Conservation (phyloP, 2,329 filamentous ascomycete species). For the Phyllosticta citriasiana region DNA sequence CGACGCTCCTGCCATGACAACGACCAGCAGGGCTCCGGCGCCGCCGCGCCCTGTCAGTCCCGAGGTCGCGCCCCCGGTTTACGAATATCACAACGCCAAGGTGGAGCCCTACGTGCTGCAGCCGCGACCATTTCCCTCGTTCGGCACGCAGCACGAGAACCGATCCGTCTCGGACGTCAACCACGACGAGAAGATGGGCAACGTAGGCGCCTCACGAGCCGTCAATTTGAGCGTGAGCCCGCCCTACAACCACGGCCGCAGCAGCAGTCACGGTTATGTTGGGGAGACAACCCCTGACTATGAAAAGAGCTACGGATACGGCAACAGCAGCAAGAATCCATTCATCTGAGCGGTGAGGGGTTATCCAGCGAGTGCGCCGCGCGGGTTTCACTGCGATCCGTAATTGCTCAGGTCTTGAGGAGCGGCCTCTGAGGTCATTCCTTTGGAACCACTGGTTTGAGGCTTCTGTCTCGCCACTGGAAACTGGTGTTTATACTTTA, state of each 20-base stretch:
- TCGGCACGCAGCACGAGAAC: conserved; percentile 24
- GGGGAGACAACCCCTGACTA: conserved; percentile 32
- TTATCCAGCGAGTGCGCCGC: conserved; percentile 24
- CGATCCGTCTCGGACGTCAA: neutral
- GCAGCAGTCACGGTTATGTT: conserved; percentile 36
- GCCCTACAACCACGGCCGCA: conserved; percentile 31
- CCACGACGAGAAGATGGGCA: conserved; percentile 31
- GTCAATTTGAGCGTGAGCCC: conserved; percentile 33
- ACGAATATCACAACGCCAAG: conserved; percentile 33
- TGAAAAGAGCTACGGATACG: conserved; percentile 16
- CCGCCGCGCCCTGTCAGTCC: conserved; percentile 2
- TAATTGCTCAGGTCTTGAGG: conserved; percentile 35
- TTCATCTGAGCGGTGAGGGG: conserved; percentile 29
- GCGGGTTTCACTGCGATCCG: conserved; percentile 22
- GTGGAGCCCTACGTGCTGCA: conserved; percentile 37
- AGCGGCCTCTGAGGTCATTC: conserved; percentile 26
- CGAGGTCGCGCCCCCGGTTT: conserved; percentile 30
- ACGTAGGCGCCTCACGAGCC: conserved; percentile 29
- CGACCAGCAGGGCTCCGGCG: conserved; percentile 1
- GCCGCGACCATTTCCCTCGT: conserved; percentile 34
- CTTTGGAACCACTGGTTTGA: conserved; percentile 26
- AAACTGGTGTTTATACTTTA: conserved; percentile 28
- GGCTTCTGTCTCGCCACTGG: conserved; percentile 25
- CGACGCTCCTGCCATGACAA: conserved; percentile 6
- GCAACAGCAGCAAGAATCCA: conserved; percentile 20